Evolutionary conservation across 1,284 basidiomycete genomes (phyloP).

Genomic region (Abortiporus biennis): DNA sequence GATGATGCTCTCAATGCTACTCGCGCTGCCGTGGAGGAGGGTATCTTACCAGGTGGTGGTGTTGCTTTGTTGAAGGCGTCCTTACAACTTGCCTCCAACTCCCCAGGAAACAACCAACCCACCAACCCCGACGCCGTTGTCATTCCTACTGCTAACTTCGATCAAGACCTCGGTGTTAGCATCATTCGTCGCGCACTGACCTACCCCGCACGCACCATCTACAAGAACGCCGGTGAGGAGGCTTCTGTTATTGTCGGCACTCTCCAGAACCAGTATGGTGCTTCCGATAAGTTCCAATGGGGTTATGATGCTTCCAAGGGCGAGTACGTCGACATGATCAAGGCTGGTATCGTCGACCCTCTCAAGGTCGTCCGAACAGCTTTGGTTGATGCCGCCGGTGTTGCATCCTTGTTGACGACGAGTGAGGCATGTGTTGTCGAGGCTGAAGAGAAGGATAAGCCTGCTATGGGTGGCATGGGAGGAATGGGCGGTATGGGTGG

Average conservation of each 20-base stretch:
- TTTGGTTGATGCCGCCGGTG: slow-evolving; percentile 83
- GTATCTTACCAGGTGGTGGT: slow-evolving; percentile 95
- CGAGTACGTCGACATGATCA: slow-evolving; percentile 94
- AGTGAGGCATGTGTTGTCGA: slow-evolving; percentile 93
- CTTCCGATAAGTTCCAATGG: slow-evolving; percentile 68
- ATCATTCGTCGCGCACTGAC: slow-evolving; percentile 90
- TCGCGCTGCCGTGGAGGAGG: slow-evolving; percentile 96
- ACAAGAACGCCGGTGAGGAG: slow-evolving; percentile 95
- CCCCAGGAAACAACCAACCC: slow-evolving; percentile 34
- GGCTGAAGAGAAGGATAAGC: slow-evolving; percentile 73
- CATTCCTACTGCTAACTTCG: slow-evolving; percentile 88
- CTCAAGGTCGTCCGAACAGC: slow-evolving; percentile 91
- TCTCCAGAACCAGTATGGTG: slow-evolving; percentile 65
- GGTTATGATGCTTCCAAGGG: slow-evolving; percentile 92
- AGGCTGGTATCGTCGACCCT: slow-evolving; percentile 90
- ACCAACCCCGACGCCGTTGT: slow-evolving; percentile 49
- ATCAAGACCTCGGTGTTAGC: slow-evolving; percentile 93
- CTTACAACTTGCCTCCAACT: slow-evolving; percentile 62
- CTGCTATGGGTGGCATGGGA: slow-evolving; percentile 44
- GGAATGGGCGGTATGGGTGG: slow-evolving; percentile 63
- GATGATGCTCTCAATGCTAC: slow-evolving; percentile 98
- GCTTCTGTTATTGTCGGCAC: slow-evolving; percentile 90
- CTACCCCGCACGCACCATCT: slow-evolving; percentile 83
- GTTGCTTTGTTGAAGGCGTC: slow-evolving; percentile 90
- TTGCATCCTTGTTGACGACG: slow-evolving; percentile 88